These are phyloP conservation scores for Trichoderma erinaceum DNA, from an alignment of 495 filamentous ascomycete genomes.

Conservation along the genomic window DNA sequence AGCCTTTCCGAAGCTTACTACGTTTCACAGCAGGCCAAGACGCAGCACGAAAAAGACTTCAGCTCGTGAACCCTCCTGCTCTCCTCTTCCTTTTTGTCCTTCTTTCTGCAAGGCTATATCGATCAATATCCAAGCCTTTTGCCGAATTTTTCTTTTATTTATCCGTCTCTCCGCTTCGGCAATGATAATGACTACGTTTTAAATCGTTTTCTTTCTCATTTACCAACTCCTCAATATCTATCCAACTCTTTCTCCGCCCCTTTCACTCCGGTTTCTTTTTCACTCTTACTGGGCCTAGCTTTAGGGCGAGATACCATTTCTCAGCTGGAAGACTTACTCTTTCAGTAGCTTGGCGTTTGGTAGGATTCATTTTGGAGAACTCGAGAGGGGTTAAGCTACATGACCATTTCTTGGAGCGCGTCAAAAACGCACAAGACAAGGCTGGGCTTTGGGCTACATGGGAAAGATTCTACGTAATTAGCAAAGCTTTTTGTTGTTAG, in stretches of 20 bases:
- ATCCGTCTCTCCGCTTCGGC: neutral
- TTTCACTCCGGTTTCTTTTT: neutral
- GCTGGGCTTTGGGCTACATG: constrained; percentile 2
- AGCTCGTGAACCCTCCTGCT: neutral
- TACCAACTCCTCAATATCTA: neutral
- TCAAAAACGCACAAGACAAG: neutral
- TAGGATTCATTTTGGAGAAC: constrained; percentile 6
- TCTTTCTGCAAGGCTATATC: neutral
- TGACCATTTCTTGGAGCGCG: neutral
- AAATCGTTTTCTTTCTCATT: neutral
- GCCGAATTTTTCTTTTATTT: neutral
- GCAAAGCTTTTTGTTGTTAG: constrained; percentile 5
- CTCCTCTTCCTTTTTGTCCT: neutral
- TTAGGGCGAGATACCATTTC: constrained; percentile 10
- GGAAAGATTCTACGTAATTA: neutral
- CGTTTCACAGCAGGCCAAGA: neutral
- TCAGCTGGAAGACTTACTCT: constrained; percentile 2
- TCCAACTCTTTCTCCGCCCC: neutral
- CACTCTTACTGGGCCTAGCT: constrained; percentile 8
- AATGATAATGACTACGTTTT: constrained; percentile 12
- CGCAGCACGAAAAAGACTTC: neutral
- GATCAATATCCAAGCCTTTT: neutral
- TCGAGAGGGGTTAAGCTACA: neutral
- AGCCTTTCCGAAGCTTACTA: neutral
- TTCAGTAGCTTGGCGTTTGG: constrained; percentile 8